These are phyloP conservation scores for Gnomoniopsis sp. DNA, from an alignment of 2,329 filamentous ascomycete species.

Conservation along the genomic window DNA sequence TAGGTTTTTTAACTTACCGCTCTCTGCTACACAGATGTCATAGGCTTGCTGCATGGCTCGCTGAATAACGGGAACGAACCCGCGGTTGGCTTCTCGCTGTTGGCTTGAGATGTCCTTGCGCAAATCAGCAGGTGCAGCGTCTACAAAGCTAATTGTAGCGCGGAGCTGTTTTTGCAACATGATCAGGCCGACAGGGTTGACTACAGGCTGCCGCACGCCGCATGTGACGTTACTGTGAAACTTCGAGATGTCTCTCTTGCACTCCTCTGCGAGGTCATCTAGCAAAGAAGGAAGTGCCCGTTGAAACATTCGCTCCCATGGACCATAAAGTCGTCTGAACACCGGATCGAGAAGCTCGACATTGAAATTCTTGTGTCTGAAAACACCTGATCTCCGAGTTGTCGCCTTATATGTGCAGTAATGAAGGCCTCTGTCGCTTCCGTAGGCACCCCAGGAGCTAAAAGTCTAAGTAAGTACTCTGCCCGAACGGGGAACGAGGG, in stretches of 20 bases:
- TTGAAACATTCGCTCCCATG: slow-evolving; percentile 27
- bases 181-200: slow-evolving; percentile 14
- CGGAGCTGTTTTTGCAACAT: slow-evolving; percentile 24
- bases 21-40: slow-evolving; percentile 37
- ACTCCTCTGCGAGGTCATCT: slow-evolving; percentile 3
- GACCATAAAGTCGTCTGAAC: slow-evolving; percentile 17
- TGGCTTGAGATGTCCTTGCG: slow-evolving; percentile 35
- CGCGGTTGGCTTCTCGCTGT: slow-evolving; percentile 51
- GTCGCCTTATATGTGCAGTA: slow-evolving; percentile 28
- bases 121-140: slow-evolving; percentile 30
- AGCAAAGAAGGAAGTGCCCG: slow-evolving; percentile 19
- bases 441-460: slow-evolving; percentile 22
- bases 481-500: background rate
- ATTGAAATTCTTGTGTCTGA: slow-evolving; percentile 24
- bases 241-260: slow-evolving; percentile 4
- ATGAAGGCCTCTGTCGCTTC: slow-evolving; percentile 19
- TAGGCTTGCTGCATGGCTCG: slow-evolving; percentile 45
- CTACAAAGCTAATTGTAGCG: slow-evolving; percentile 31
- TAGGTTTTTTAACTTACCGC: slow-evolving; percentile 27
- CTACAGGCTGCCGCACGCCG: background rate
- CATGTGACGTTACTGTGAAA: slow-evolving; percentile 19
- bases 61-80: slow-evolving; percentile 47
- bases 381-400: slow-evolving; percentile 18
- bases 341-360: slow-evolving; percentile 26
- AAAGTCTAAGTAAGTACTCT: slow-evolving; percentile 8